Conservation (phyloP, 805 yeast species). For the Yarrowia keelungensis region DNA sequence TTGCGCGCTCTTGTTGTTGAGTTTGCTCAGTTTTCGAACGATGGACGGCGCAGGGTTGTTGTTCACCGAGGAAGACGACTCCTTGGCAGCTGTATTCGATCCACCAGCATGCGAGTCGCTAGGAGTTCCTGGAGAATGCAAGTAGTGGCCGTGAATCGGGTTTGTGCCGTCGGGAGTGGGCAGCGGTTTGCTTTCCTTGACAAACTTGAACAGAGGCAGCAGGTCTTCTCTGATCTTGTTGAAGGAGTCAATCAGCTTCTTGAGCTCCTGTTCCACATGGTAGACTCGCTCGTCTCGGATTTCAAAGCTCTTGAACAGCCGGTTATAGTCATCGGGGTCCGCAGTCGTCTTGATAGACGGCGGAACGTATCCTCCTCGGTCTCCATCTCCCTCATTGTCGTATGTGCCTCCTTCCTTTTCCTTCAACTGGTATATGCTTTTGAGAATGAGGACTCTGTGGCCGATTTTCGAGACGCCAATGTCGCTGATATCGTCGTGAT, state of each 20-base stretch:
- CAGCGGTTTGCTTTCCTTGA: slow-evolving; percentile 68
- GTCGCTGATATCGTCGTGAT: slow-evolving; percentile 74
- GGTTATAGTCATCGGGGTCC: slow-evolving; percentile 22
- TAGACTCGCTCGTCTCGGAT: slow-evolving; percentile 49
- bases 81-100: neutral
- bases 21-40: slow-evolving; percentile 15
- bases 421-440: slow-evolving; percentile 63
- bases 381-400: slow-evolving; percentile 22
- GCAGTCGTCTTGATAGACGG: slow-evolving; percentile 5
- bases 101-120: neutral
- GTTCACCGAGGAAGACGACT: neutral
- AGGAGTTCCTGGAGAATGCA: slow-evolving; percentile 33
- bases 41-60: slow-evolving; percentile 5
- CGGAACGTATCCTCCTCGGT: slow-evolving; percentile 13
- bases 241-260: slow-evolving; percentile 61
- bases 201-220: slow-evolving; percentile 65
- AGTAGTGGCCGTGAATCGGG: slow-evolving; percentile 36
- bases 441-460: slow-evolving; percentile 65
- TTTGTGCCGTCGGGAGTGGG: slow-evolving; percentile 60
- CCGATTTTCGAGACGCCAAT: slow-evolving; percentile 65
- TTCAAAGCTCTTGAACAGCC: slow-evolving; percentile 41
- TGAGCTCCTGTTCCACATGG: slow-evolving; percentile 50
- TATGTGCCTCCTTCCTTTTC: slow-evolving; percentile 43
- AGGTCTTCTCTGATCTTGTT: slow-evolving; percentile 66
- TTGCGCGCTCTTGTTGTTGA: slow-evolving; percentile 21